Percentiles rank a stretch among this genome's conserved stretches.
Conservation (phyloP, 2,329 filamentous ascomycete species). For the Scedosporium aurantiacum region DNA sequence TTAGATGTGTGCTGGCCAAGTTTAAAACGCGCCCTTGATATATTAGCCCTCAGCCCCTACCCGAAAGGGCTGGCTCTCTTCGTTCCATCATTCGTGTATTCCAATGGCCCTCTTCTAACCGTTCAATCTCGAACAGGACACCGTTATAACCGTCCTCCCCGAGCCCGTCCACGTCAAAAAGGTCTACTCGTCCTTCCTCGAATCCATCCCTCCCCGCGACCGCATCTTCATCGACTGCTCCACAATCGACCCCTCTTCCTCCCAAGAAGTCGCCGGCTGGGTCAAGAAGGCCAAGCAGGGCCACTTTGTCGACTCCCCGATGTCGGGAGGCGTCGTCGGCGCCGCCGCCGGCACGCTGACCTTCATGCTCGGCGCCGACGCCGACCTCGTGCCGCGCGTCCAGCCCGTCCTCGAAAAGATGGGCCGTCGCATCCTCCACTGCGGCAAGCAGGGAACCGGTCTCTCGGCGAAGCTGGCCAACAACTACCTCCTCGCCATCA, state of each 20-base stretch:
- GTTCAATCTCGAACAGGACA: conserved; percentile 45
- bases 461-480: conserved; percentile 91
- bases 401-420: conserved; percentile 65
- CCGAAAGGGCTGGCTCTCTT: background rate
- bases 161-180: conserved; percentile 78
- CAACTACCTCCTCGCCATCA: conserved; percentile 90
- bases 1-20: no score
- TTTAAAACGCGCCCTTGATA: background rate
- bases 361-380: conserved; percentile 80
- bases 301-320: conserved; percentile 84
- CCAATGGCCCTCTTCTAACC: background rate
- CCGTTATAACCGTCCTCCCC: conserved; percentile 78
- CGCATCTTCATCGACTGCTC: conserved; percentile 92
- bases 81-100: conserved; percentile 15
- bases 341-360: conserved; percentile 79
- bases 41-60: background rate
- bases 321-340: conserved; percentile 93
- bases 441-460: conserved; percentile 74
- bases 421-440: conserved; percentile 78
- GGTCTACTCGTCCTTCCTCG: conserved; percentile 69
- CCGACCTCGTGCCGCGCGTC: conserved; percentile 47
- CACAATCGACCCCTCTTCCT: conserved; percentile 86
- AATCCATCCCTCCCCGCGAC: conserved; percentile 38
- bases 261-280: conserved; percentile 61
- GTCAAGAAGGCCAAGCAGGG: conserved; percentile 56